Evolutionary conservation across 331 rosid species (phyloP).

Genomic region (Cydonia oblonga): DNA sequence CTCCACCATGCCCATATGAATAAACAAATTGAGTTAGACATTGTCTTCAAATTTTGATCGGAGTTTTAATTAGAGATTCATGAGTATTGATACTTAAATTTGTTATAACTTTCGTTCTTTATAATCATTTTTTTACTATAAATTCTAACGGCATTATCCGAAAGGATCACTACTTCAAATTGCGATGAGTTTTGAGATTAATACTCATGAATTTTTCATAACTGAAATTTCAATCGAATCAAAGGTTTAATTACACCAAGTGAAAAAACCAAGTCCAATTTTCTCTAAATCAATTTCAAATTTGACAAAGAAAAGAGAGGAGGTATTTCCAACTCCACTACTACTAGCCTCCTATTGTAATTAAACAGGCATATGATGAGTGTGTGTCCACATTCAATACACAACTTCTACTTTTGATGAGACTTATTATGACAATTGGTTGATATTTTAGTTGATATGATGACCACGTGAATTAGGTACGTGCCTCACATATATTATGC

Average conservation of each 20-base stretch:
- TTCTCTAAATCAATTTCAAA: neutral
- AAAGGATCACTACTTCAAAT: too few relatives aligned
- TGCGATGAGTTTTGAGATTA: neutral
- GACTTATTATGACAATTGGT: neutral
- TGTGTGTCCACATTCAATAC: neutral
- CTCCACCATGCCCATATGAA: neutral
- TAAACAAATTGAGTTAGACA: neutral
- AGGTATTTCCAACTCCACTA: neutral
- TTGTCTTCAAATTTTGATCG: neutral
- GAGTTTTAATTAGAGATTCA: neutral
- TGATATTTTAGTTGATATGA: neutral
- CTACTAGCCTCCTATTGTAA: neutral
- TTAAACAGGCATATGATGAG: neutral
- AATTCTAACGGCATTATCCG: neutral
- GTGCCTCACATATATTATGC: neutral
- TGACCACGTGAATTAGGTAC: conserved; percentile 7
- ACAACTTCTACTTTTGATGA: neutral
- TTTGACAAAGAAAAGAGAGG: neutral
- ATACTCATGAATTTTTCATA: too few relatives aligned
- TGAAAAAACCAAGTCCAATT: neutral
- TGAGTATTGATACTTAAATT: too few relatives aligned
- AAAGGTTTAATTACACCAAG: neutral
- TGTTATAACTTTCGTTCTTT: neutral
- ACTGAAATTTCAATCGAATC: neutral
- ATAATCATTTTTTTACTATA: too few relatives aligned